Base-by-base conservation (phyloP, 1,139 yeast genomes). In the Hansenula sp. region DNA sequence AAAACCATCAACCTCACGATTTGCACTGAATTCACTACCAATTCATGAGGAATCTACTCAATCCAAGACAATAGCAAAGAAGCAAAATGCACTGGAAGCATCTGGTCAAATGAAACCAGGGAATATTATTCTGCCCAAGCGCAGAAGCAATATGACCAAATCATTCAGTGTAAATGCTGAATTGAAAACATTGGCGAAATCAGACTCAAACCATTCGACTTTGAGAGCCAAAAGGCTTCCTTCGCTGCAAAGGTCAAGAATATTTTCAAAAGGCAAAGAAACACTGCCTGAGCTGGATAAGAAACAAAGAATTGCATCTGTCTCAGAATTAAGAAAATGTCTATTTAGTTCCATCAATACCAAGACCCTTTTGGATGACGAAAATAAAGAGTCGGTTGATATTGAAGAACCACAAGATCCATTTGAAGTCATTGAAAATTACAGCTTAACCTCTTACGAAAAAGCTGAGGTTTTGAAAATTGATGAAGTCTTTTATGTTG, bases 391-490 rank as follows among this genome's bases (percentile, higher is more conserved):
- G 4, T 4, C 6, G 4, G 10, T 24, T 13, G 6, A 19, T 11
- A 14, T 16, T 16, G 7, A 24, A 16, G 17, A 24, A 17, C 24
- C 26, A 33, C 8, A 13, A 12, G 29, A 4, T 17, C 35, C 10
- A 25, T 25, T 4, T 24, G 26, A 24, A 4, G 26, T 24, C 18
- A 33, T 33, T 25, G 24, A 33, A 5, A 16, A 13, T 20, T 25
- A 17, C 5, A 24, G 29, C 3, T 55, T 78, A 22, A 72, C 68
- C 37, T 60, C 71, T 3, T 77, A 74, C 44, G 84, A 79, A 52
- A 62, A 69, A 32, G 79, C 79, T 4, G 84, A 78, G 53, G 60
- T 79, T 5, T 47, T 64, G 32, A 64, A 81, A 36, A 64, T 63
- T 25, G 55, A 62, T 18, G 66, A 68, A 36, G 50, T 78, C 0